Percentiles rank a stretch among this genome's conserved stretches.
These are phyloP conservation scores for Vitis hybrid DNA, from an alignment of 177 flowering plant species.

Conservation along the genomic window DNA sequence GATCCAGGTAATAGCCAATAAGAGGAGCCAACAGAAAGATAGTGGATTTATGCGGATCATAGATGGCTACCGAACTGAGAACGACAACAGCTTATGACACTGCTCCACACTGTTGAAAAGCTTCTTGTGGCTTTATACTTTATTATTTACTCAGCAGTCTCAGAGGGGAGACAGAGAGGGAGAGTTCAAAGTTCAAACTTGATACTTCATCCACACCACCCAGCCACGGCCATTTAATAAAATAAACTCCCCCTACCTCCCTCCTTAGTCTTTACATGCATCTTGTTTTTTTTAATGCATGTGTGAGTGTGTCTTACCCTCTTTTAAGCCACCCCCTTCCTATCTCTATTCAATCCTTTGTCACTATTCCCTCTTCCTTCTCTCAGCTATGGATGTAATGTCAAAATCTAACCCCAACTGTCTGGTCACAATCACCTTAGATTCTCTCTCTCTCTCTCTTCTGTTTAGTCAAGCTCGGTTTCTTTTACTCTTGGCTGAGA, in stretches of 20 bases:
- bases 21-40: constrained; percentile 12
- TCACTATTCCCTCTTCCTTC: constrained; percentile 12
- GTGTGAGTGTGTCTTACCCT: too few relatives aligned
- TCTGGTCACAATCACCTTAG: constrained; percentile 44
- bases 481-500: not conserved
- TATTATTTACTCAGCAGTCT: not conserved
- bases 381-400: constrained; percentile 20
- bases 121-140: not conserved
- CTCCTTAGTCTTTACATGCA: not conserved
- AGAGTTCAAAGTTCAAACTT: not conserved
- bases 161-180: not conserved
- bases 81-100: constrained; percentile 24
- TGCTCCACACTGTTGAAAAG: constrained; percentile 7
- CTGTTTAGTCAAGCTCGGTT: constrained; percentile 16
- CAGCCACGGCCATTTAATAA: not conserved
- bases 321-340: not conserved
- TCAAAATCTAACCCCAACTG: constrained; percentile 38
- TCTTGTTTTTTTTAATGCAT: too few relatives aligned
- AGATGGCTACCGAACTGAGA: constrained; percentile 12
- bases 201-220: not conserved
- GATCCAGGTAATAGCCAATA: constrained; percentile 24
- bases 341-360: constrained; percentile 2
- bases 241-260: not conserved
- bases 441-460: constrained; percentile 20
- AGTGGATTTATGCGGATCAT: constrained; percentile 16